A percentile compares a stretch with the other conserved stretches of the same genome.
Conservation (phyloP, 116 monocot species). For the Iris pallida region DNA sequence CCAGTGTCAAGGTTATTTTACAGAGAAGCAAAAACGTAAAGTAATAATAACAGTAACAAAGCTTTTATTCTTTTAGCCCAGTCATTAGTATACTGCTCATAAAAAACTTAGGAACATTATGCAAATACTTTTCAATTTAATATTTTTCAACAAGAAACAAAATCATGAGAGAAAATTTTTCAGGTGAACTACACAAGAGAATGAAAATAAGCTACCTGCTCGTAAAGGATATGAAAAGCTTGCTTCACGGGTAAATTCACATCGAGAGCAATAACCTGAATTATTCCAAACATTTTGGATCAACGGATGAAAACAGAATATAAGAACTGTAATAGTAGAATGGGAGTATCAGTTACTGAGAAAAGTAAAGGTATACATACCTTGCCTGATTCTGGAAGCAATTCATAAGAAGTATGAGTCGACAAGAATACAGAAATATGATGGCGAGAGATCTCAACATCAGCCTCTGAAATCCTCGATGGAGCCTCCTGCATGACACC, state of each 20-base stretch:
- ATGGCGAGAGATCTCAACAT: conserved; percentile 47
- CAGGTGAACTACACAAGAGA: too few species aligned
- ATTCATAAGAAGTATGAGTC: conserved; percentile 56
- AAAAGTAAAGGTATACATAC: conserved; percentile 28
- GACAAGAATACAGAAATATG: conserved; percentile 60
- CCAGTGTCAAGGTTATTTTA: too few species aligned
- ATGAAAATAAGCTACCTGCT: conserved; percentile 17
- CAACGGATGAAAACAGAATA: too few species aligned
- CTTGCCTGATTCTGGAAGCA: conserved; percentile 88
- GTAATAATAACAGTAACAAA: too few species aligned
- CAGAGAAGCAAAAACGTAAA: too few species aligned
- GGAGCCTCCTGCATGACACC: conserved; percentile 23
- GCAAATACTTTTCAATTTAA: too few species aligned
- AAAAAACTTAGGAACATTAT: too few species aligned
- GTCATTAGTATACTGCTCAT: too few species aligned
- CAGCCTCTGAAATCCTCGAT: conserved; percentile 43
- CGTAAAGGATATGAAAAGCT: conserved; percentile 40
- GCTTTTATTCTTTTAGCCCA: too few species aligned
- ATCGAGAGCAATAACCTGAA: conserved; percentile 42
- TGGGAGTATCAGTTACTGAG: not conserved
- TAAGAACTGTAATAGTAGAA: too few species aligned
- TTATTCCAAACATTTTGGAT: not conserved
- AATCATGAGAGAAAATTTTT: too few species aligned
- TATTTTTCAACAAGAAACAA: too few species aligned
- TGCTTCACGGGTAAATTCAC: conserved; percentile 43